phyloP scores from a whole-genome alignment of 139 green algal genomes.

The Eudorina sp. region DNA sequence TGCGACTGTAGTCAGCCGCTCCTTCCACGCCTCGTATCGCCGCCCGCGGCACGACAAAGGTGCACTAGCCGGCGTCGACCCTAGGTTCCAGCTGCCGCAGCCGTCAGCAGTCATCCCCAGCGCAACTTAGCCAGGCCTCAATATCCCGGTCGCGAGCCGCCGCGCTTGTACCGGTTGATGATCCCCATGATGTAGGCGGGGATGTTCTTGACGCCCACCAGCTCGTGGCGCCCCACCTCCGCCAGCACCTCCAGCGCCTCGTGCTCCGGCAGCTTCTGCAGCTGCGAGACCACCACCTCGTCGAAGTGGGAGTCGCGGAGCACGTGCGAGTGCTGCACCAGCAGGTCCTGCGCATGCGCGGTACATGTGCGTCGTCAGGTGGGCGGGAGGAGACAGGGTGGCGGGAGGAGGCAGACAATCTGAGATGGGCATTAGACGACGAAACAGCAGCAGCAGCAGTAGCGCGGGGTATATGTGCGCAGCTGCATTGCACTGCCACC shows the following conservation, averaged over 20 bases:
- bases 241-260: constrained; percentile 51
- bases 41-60: too few relatives aligned
- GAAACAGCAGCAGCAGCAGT: too few relatives aligned
- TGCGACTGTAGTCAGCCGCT: too few relatives aligned
- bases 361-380: background rate
- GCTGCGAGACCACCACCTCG: constrained; percentile 51
- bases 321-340: constrained; percentile 29
- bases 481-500: too few relatives aligned
- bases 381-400: background rate
- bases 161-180: constrained; percentile 52
- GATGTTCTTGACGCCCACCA: constrained; percentile 58
- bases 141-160: constrained; percentile 17
- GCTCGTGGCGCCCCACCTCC: constrained; percentile 49
- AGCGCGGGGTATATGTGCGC: too few relatives aligned
- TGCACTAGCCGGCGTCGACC: too few relatives aligned
- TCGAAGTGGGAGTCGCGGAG: constrained; percentile 54
- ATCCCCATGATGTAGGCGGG: constrained; percentile 64
- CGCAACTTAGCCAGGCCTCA: background rate
- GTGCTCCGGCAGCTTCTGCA: constrained; percentile 52
- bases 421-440: too few relatives aligned
- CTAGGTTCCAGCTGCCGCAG: too few relatives aligned
- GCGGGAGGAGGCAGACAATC: too few relatives aligned
- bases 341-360: constrained; percentile 37
- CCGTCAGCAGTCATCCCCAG: background rate
- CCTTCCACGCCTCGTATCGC: too few relatives aligned